Conservation (phyloP, 106 monocot species). For the Ottelia alismoides region DNA sequence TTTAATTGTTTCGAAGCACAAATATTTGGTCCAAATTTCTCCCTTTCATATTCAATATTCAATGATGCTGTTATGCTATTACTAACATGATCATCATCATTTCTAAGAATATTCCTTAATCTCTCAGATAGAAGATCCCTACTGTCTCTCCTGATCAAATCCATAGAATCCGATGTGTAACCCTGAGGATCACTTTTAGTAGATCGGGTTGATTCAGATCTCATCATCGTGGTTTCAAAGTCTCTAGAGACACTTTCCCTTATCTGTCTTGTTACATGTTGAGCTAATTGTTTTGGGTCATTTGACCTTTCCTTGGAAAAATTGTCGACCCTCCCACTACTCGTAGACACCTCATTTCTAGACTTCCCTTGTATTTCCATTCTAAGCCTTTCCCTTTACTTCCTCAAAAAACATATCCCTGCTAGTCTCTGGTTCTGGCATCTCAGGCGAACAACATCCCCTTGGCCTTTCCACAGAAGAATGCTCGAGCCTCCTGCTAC, state of each 20-base stretch:
- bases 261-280: constrained; percentile 38
- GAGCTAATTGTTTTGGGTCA: constrained; percentile 41
- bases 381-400: constrained; percentile 70
- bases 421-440: too few relatives aligned
- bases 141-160: constrained; percentile 28
- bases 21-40: constrained; percentile 19
- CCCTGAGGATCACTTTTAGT: constrained; percentile 19
- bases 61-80: too few relatives aligned
- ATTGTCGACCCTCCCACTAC: not conserved
- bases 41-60: too few relatives aligned
- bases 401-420: constrained; percentile 78
- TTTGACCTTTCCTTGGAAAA: constrained; percentile 11
- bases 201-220: constrained; percentile 45
- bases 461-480: too few relatives aligned
- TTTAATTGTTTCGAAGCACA: constrained; percentile 23
- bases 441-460: too few relatives aligned
- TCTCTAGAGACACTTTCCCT: constrained; percentile 56
- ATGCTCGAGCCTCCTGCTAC: too few relatives aligned
- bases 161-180: constrained; percentile 17
- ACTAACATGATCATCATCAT: constrained; percentile 42
- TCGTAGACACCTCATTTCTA: constrained; percentile 5
- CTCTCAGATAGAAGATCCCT: constrained; percentile 41
- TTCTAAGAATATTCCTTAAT: constrained; percentile 37
- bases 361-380: constrained; percentile 55
- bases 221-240: constrained; percentile 19